Percentiles rank a stretch among this genome's conserved stretches.
Conservation (phyloP, 208 protist genomes). For the Phytomonas sp. region DNA sequence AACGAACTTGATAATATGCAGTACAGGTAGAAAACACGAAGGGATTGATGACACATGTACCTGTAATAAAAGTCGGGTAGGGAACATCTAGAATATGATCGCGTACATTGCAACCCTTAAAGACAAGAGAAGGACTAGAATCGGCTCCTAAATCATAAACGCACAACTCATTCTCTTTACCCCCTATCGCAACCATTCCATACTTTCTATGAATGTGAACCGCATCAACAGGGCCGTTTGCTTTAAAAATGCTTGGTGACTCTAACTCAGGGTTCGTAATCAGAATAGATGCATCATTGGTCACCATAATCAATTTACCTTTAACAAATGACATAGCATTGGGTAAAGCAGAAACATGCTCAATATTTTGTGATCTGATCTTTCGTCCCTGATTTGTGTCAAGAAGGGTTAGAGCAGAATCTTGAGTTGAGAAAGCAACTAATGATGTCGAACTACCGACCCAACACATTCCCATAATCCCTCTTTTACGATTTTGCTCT, state of each 20-base stretch:
- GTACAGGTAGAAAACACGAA: conserved; percentile 69
- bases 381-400: conserved; percentile 27
- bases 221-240: conserved; percentile 53
- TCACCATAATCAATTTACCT: conserved; percentile 41
- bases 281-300: conserved; percentile 31
- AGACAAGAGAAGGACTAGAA: conserved; percentile 32
- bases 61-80: conserved; percentile 61
- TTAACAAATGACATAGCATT: conserved; percentile 59
- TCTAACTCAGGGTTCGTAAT: conserved; percentile 33
- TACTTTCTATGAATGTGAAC: conserved; percentile 72
- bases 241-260: conserved; percentile 13
- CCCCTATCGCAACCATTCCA: conserved; percentile 66
- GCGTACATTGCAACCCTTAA: conserved; percentile 47
- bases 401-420: conserved; percentile 51
- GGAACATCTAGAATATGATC: conserved; percentile 78
- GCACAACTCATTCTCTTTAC: conserved; percentile 57
- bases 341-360: conserved; percentile 29
- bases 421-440: conserved; percentile 49
- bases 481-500: conserved; percentile 49
- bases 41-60: conserved; percentile 64
- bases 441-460: conserved; percentile 41
- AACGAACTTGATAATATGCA: conserved; percentile 77
- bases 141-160: conserved; percentile 59
- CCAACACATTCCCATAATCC: conserved; percentile 74
- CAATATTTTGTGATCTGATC: conserved; percentile 24